Evolutionary conservation across 345 rosid species (phyloP), one percentile per base, ranked within the genome.

Genomic region (Aethionema arabicum): DNA sequence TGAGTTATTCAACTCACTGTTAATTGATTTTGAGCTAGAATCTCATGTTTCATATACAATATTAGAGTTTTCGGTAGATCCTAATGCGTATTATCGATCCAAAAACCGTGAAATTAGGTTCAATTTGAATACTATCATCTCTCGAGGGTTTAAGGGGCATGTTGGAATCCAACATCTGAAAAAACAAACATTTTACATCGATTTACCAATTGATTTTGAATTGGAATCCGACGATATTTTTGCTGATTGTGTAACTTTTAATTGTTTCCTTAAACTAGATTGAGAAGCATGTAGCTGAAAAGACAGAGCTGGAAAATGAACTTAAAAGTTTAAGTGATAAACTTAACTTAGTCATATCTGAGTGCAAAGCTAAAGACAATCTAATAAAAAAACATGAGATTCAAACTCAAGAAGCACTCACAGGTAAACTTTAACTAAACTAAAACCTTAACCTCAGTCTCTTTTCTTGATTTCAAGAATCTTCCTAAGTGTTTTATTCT

Each of bases 271-370:
- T 53, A 57, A 13, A 16, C 4, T 72, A 84, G 80, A 62, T 67
- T 63, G 84, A 82, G 65, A 76, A 64, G 59, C 77, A 78, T 67
- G 52, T 72, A 36, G 77, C 59, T 14, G 85, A 78, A 9, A 82
- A 78, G 70, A 79, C 68, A 27, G 90, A 80, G 68, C 47, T 81
- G 70, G 95, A 87, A 75, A 84, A 74, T 54, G 74, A 76, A 35
- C 43, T 84, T 64, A 79, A 69, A 56, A 63, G 11, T 72, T 61
- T 83, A 54, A 74, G 51, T 10, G 81, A 76, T 31, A 85, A 81
- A 79, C 91, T 89, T 71, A 71, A 74, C 70, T 79, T 76, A 33
- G 84, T 64, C 29, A 66, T 81, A 49, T 69, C 78, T 3, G 89
- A 81, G 53, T 77, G 74, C 63, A 68, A 78, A 27, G 63, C 73